phyloP scores from a whole-genome alignment of 345 rosid genomes.

The Trapa incisa region DNA sequence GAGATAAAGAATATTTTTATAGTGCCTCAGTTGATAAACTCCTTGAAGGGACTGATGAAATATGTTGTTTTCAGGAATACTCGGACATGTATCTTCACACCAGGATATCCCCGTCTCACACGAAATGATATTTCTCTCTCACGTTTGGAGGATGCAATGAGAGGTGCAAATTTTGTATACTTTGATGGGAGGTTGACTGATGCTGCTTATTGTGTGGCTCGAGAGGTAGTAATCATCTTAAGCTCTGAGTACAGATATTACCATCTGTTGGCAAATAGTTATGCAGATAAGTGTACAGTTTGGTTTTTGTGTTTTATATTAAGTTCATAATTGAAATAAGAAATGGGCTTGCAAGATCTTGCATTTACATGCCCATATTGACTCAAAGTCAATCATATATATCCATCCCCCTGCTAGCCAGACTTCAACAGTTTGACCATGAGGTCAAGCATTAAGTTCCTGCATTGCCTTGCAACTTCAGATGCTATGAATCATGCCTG shows the following conservation, averaged over 20 bases:
- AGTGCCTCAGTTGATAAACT: background rate
- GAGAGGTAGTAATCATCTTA: constrained; percentile 36
- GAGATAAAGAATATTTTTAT: background rate
- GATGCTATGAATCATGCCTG: too few species aligned
- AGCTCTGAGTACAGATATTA: background rate
- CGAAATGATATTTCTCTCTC: constrained; percentile 45
- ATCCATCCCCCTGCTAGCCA: too few species aligned
- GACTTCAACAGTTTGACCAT: too few species aligned
- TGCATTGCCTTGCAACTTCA: too few species aligned
- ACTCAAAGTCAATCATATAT: too few species aligned
- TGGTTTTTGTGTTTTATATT: too few species aligned
- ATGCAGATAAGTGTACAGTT: too few species aligned
- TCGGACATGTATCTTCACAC: constrained; percentile 86
- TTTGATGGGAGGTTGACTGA: constrained; percentile 62
- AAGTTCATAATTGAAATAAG: background rate
- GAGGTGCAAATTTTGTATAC: constrained; percentile 48
- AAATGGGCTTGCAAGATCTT: too few species aligned
- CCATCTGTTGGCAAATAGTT: background rate
- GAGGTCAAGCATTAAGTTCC: too few species aligned
- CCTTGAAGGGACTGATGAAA: background rate
- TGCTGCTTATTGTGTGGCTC: constrained; percentile 46
- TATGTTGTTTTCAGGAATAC: constrained; percentile 48
- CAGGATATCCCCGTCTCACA: constrained; percentile 60
- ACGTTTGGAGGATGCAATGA: constrained; percentile 40
- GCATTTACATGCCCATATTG: too few species aligned